Evolutionary conservation across 2,329 filamentous ascomycete species (phyloP), one percentile per base, ranked within the genome.

Genomic region (Chrysoporthe deuterocubensis): DNA sequence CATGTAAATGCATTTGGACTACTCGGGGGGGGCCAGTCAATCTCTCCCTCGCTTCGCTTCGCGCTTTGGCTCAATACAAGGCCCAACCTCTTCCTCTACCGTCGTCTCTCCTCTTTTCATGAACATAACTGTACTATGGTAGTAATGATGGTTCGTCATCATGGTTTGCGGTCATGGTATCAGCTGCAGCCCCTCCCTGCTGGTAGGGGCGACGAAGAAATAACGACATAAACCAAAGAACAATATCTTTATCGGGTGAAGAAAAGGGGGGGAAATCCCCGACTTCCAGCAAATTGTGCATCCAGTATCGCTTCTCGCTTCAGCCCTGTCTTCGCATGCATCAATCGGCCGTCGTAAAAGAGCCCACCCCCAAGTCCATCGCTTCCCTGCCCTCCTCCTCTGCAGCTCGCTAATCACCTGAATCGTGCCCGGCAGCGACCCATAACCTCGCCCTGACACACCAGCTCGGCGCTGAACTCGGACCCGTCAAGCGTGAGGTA

Each of bases 371-470:
- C 26, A 18, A 16, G 37, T 40, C 37, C 50, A 3, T 5, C 6
- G 7, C 11, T 26, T 54, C 26, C 18, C n/a, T 9, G 7, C 4
- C 8, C 18, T 21, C 46, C 3, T 4, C 5, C 16, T n/a, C 32
- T 26, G 3, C n/a, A 21, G 57, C 18, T n/a, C n/a, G 14, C 42
- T 82, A 9, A 34, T 59, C 82, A 90, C 80, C 88, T 85, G 85
- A 98, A 98, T 77, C 94, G 89, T 69, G 95, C 92, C 71, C 94
- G 91, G 87, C 95, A 98, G 72, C 95, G 90, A 72, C 96, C 96
- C 96, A 98, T 99, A 72, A 99, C 94, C 80, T 98, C 96, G 76
- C 96, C 96, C 80, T 99, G 96, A 82, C 96, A 99, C n/a, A 98
- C 95, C 50, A 99, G 84, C 83, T 98, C 96, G 64, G 96, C 96